These are phyloP conservation scores for Calonectria henricotiae DNA, from an alignment of 2,329 filamentous ascomycete species.

Conservation along the genomic window DNA sequence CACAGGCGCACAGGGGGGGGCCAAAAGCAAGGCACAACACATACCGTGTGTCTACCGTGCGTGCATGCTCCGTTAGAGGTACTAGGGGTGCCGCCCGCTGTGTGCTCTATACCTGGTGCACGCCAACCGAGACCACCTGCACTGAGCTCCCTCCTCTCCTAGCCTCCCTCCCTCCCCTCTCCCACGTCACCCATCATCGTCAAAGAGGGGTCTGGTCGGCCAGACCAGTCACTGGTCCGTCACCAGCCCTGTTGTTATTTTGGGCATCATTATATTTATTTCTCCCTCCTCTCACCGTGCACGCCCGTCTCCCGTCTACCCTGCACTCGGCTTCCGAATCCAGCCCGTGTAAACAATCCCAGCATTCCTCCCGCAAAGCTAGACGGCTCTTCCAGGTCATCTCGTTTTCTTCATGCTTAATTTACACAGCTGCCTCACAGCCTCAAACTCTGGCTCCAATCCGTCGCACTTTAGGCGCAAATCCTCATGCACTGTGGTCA, in stretches of 20 bases:
- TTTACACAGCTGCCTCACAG: constrained; percentile 8
- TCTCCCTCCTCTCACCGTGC: neutral
- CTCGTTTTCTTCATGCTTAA: constrained; percentile 5
- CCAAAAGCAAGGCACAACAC: constrained; percentile 12
- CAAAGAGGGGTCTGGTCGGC: constrained; percentile 25
- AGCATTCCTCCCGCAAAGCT: constrained; percentile 10
- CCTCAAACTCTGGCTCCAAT: constrained; percentile 26
- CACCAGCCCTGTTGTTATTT: constrained; percentile 22
- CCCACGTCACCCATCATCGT: constrained; percentile 34
- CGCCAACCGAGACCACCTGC: constrained; percentile 26
- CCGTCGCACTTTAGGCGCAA: constrained; percentile 32
- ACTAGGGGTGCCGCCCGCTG: neutral
- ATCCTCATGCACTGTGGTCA: constrained; percentile 37
- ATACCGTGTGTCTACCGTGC: constrained; percentile 13
- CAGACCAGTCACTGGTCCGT: neutral
- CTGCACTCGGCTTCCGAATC: constrained; percentile 1
- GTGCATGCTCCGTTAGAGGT: constrained; percentile 3
- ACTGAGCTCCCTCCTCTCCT: neutral
- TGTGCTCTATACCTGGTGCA: constrained; percentile 5
- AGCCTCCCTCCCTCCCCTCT: neutral
- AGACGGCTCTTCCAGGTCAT: constrained; percentile 11
- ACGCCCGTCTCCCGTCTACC: constrained; percentile 2
- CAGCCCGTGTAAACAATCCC: constrained; percentile 4
- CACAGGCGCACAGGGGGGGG: constrained; percentile 7
- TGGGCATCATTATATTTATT: neutral